Conservation (phyloP, 371 early-diverging fungal species). For the Astathelohania contejeani region DNA sequence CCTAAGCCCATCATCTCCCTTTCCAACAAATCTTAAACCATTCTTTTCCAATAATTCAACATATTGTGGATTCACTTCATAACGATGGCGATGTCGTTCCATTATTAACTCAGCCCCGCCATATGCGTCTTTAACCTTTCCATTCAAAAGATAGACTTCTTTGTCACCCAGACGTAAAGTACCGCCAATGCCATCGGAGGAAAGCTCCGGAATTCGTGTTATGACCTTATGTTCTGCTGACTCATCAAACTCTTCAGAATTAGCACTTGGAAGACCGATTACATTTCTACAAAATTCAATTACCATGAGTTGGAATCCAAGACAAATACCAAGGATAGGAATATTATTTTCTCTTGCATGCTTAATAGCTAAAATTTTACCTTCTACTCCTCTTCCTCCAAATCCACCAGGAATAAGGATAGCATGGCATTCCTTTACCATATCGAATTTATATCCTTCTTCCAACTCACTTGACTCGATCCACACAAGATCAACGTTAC, state of each 20-base stretch:
- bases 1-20: conserved; percentile 72
- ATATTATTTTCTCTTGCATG: conserved; percentile 90
- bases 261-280: conserved; percentile 57
- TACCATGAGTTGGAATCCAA: conserved; percentile 89
- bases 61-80: conserved; percentile 79
- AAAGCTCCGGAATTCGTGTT: conserved; percentile 83
- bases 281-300: conserved; percentile 93
- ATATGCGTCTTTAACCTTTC: conserved; percentile 55
- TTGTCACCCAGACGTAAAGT: conserved; percentile 83
- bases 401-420: conserved; percentile 98
- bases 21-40: conserved; percentile 75
- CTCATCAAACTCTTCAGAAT: conserved; percentile 54
- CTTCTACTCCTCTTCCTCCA: conserved; percentile 83
- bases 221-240: conserved; percentile 61
- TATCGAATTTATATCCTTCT: conserved; percentile 52
- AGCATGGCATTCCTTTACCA: conserved; percentile 58
- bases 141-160: conserved; percentile 62
- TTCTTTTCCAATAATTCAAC: conserved; percentile 60
- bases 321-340: conserved; percentile 94
- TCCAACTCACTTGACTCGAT: conserved; percentile 80
- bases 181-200: conserved; percentile 77
- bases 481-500: conserved; percentile 63
- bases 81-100: conserved; percentile 94
- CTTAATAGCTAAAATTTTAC: conserved; percentile 80
- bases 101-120: conserved; percentile 55